Conservation (phyloP, 768 basidiomycete species). For the Asterophora parasitica region DNA sequence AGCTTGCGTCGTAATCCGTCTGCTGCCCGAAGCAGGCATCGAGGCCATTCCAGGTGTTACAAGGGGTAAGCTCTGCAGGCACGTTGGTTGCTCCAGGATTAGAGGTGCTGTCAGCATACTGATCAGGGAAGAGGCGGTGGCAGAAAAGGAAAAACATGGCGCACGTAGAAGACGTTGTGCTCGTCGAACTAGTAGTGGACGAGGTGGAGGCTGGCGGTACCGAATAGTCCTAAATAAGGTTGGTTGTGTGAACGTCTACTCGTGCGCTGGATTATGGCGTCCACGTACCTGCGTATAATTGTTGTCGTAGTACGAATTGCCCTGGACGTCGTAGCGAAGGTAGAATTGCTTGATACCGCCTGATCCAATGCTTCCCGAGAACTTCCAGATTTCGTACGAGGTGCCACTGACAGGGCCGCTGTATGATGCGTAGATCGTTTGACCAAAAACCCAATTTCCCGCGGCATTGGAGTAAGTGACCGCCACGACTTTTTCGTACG, state of each 20-base stretch:
- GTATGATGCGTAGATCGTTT: constrained; percentile 2
- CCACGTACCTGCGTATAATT: not conserved
- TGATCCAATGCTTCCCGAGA: constrained; percentile 1
- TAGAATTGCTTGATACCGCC: constrained; percentile 5
- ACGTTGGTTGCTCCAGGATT: not conserved
- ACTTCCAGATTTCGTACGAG: constrained; percentile 5
- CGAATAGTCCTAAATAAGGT: not conserved
- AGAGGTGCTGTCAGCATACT: not conserved
- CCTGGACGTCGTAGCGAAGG: constrained; percentile 5
- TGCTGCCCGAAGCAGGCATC: constrained; percentile 6
- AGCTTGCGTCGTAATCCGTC: constrained; percentile 4
- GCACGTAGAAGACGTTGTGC: not conserved
- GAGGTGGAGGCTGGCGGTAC: not conserved
- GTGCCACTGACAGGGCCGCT: constrained; percentile 2
- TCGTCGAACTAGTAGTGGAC: not conserved
- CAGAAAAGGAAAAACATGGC: not conserved
- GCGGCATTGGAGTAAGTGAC: constrained; percentile 1
- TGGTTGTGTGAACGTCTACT: no score
- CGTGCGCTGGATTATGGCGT: no score
- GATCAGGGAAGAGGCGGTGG: not conserved
- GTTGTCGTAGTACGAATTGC: constrained; percentile 4
- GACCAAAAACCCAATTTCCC: constrained; percentile 2
- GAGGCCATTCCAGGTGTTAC: constrained; percentile 4
- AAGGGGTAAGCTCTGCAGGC: constrained; percentile 2
- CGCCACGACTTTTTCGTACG: constrained; percentile 4